Evolutionary conservation across 176 grass and related monocot species (phyloP).

Genomic region (Oryza meyeriana): DNA sequence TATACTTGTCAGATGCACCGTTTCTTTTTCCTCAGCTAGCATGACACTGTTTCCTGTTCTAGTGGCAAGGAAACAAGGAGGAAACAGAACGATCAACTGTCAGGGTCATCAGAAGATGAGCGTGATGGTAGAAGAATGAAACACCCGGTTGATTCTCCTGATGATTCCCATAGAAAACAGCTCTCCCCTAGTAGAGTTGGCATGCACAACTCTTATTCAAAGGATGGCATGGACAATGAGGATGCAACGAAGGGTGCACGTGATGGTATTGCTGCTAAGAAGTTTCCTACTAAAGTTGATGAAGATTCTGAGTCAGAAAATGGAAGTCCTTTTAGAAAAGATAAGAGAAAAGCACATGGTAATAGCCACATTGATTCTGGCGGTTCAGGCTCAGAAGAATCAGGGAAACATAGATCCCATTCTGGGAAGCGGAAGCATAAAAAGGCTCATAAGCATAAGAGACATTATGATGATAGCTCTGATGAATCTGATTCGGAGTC

Average conservation of each 20-base stretch:
- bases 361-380: conserved; percentile 26
- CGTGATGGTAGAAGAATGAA: conserved; percentile 36
- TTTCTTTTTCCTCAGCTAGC: not conserved
- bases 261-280: conserved; percentile 25
- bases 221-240: conserved; percentile 20
- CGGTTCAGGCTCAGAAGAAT: conserved; percentile 58
- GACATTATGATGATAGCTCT: conserved; percentile 50
- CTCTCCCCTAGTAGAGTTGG: conserved; percentile 21
- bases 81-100: conserved; percentile 25
- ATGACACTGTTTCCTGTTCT: conserved; percentile 30
- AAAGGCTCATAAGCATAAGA: conserved; percentile 64
- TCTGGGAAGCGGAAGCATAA: conserved; percentile 65
- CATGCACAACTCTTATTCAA: not conserved
- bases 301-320: conserved; percentile 36
- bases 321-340: conserved; percentile 46
- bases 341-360: conserved; percentile 29
- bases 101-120: conserved; percentile 45
- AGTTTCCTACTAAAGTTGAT: conserved; percentile 27
- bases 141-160: not conserved
- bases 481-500: conserved; percentile 57
- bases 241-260: not conserved
- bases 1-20: not conserved
- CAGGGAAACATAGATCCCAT: conserved; percentile 46
- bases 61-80: conserved; percentile 41
- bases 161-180: not conserved